Conservation (phyloP, 2,329 filamentous ascomycete species). For the Parascedosporium putredinis region DNA sequence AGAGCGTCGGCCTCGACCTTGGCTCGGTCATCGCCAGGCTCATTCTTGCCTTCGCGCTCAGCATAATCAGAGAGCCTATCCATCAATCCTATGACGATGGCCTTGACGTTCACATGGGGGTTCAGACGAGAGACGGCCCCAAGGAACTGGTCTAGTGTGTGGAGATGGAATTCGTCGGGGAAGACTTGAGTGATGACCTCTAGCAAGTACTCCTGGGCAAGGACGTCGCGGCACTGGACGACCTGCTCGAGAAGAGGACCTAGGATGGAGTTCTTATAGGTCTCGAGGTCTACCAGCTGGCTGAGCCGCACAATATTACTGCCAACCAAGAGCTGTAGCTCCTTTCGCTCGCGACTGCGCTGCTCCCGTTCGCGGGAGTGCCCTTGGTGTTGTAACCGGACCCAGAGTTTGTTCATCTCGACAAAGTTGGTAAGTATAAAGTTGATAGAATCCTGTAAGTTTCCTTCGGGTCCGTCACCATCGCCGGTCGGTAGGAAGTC, state of each 20-base stretch:
- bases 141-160: constrained; percentile 90
- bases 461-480: constrained; percentile 86
- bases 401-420: constrained; percentile 99
- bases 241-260: constrained; percentile 89
- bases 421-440: constrained; percentile 98
- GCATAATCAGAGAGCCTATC: constrained; percentile 90
- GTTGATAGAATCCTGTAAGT: constrained; percentile 93
- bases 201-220: constrained; percentile 93
- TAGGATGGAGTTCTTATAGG: constrained; percentile 85
- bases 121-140: constrained; percentile 88
- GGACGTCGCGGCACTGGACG: constrained; percentile 91
- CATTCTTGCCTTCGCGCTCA: constrained; percentile 70
- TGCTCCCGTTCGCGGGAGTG: constrained; percentile 92
- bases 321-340: constrained; percentile 88
- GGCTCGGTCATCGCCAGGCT: constrained; percentile 58
- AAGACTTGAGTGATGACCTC: constrained; percentile 99
- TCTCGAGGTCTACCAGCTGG: constrained; percentile 87
- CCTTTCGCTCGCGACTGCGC: constrained; percentile 86
- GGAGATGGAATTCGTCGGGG: constrained; percentile 94
- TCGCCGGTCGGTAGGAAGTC: constrained; percentile 75
- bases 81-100: constrained; percentile 96
- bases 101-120: constrained; percentile 94
- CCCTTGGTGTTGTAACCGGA: constrained; percentile 91
- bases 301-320: constrained; percentile 93
- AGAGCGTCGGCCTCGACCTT: constrained; percentile 80